These are phyloP conservation scores for Diaporthe velutina DNA, from an alignment of 2,329 filamentous ascomycete genomes.

Conservation along the genomic window DNA sequence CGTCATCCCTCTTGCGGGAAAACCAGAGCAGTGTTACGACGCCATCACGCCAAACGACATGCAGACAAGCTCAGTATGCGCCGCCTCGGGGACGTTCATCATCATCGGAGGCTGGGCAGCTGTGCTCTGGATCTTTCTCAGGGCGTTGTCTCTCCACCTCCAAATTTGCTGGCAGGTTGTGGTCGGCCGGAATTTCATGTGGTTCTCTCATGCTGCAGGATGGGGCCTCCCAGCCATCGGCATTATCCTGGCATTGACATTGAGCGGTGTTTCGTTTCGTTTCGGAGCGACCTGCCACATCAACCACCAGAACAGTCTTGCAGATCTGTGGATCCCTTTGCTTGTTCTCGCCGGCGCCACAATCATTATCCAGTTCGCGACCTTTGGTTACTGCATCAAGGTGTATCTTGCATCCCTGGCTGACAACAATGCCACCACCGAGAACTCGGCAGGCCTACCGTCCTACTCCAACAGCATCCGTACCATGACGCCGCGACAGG, in stretches of 20 bases:
- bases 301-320: conserved; percentile 87
- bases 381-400: conserved; percentile 93
- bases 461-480: conserved; percentile 82
- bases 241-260: conserved; percentile 79
- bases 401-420: conserved; percentile 89
- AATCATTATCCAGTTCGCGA: conserved; percentile 84
- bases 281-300: conserved; percentile 95
- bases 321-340: conserved; percentile 91
- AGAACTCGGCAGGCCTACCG: conserved; percentile 75
- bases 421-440: conserved; percentile 78
- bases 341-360: conserved; percentile 82
- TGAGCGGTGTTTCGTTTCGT: conserved; percentile 94
- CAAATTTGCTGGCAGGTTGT: conserved; percentile 98
- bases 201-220: conserved; percentile 81
- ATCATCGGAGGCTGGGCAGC: conserved; percentile 88
- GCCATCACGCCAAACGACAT: conserved; percentile 94
- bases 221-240: conserved; percentile 87
- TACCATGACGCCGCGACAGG: conserved; percentile 85
- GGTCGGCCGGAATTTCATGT: conserved; percentile 91
- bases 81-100: conserved; percentile 87
- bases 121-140: conserved; percentile 91
- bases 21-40: conserved; percentile 87
- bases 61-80: conserved; percentile 84
- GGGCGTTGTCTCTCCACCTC: conserved; percentile 91
- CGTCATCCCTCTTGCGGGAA: conserved; percentile 84